phyloP scores from a whole-genome alignment of 805 yeast genomes.

The Yamadazyma nakazawae region DNA sequence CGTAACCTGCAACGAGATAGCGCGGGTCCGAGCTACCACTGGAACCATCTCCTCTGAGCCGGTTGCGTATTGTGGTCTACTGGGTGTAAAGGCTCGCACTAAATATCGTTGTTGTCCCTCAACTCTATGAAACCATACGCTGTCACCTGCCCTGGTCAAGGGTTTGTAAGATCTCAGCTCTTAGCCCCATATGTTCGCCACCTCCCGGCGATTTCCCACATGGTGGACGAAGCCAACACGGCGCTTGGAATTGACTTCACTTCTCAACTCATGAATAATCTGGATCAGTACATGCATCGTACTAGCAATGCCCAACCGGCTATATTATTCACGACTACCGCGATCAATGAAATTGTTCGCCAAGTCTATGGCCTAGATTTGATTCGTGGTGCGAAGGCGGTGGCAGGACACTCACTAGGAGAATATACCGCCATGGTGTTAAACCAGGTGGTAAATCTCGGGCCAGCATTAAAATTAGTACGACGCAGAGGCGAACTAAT shows the following conservation, averaged over 20 bases:
- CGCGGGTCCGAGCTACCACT: no score
- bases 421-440: conserved; percentile 45
- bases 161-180: conserved; percentile 21
- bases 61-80: no score
- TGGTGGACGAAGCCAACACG: conserved; percentile 19
- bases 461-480: conserved; percentile 41
- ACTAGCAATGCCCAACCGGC: conserved; percentile 56
- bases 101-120: not conserved
- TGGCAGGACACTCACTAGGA: conserved; percentile 51
- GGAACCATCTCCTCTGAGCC: no score
- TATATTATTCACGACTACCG: conserved; percentile 40
- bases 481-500: conserved; percentile 43
- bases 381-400: conserved; percentile 14
- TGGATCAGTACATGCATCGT: conserved; percentile 20
- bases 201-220: not conserved
- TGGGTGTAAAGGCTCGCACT: not conserved
- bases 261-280: conserved; percentile 15
- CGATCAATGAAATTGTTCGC: conserved; percentile 22
- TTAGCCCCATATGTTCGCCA: conserved; percentile 18
- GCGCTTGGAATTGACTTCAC: conserved; percentile 22
- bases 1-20: not conserved
- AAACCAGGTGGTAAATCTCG: conserved; percentile 31
- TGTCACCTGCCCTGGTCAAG: conserved; percentile 37
- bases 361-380: conserved; percentile 19
- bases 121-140: conserved; percentile 18